Evolutionary conservation across 2,329 filamentous ascomycete species (phyloP), one percentile per base, ranked within the genome.

Genomic region (Ophiostoma sp.): DNA sequence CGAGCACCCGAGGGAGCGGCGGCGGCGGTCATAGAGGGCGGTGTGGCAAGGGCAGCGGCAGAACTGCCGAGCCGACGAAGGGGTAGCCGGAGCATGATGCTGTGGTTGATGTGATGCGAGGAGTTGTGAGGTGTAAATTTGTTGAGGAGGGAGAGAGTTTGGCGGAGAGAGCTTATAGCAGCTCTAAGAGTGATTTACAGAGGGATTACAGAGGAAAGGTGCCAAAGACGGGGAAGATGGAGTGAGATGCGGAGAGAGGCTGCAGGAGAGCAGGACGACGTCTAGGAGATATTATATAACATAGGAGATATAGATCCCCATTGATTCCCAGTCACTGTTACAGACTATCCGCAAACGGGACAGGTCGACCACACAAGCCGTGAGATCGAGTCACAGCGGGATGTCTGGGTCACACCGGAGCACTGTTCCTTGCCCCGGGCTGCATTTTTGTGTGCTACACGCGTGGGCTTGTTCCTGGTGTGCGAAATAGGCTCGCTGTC

Each of bases 41-140:
- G 15, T 5, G 67, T 23, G 44, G 57, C 27, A 75, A 76, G 72
- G 78, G 78, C 73, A 65, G 69, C 70, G 48, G 67, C 67, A 54
- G 70, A 57, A 67, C 78, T 77, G 76, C 78, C 77, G 74, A 80
- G 79, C 73, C 80, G 80, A 33, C 80, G 79, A 64, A 81, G 76
- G 69, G 83, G 77, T 75, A 80, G 81, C 71, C 81, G 81, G 73
- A 85, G 79, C 83, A 85, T 85, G 52, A 39, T 68, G 67, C 13
- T 3, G 44, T 68, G 67, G 27, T 2, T 36, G 23, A 68, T 17
- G 27, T 62, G 68, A 68, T 67, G 60, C 73, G 67, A 69, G 70
- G 69, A 67, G 39, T 39, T 41, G 67, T 54, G 67, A 72, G 13
- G 52, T 36, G 41, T 48, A 48, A 35, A 33, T 20, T 11, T 44